A percentile compares a stretch with the other conserved stretches of the same genome.
phyloP scores from a whole-genome alignment of 331 rosid genomes.

The Arachis monticola region DNA sequence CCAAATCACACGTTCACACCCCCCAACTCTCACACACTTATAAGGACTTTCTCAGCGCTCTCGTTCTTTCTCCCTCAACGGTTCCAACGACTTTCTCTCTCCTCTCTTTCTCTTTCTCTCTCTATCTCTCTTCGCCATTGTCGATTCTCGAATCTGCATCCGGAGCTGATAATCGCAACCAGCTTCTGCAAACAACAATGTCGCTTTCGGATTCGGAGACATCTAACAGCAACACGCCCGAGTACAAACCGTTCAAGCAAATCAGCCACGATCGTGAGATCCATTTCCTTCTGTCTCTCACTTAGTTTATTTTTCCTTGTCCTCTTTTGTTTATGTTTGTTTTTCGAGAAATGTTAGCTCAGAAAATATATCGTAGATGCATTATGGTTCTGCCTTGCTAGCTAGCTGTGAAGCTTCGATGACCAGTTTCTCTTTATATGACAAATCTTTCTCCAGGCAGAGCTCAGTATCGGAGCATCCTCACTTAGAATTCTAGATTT shows the following conservation, averaged over 20 bases:
- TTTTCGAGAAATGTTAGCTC: conserved; percentile 34
- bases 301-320: background rate
- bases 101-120: conserved; percentile 11
- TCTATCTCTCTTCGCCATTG: conserved; percentile 24
- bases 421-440: background rate
- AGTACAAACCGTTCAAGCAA: conserved; percentile 73
- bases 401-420: conserved; percentile 10
- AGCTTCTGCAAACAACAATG: conserved; percentile 51
- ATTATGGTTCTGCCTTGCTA: background rate
- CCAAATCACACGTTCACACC: conserved; percentile 50
- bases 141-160: conserved; percentile 14
- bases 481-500: conserved; percentile 6
- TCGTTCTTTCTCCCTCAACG: conserved; percentile 21
- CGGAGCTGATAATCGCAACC: conserved; percentile 31
- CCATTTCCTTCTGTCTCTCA: background rate
- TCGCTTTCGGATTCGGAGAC: conserved; percentile 90
- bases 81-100: conserved; percentile 18
- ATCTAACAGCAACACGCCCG: conserved; percentile 56
- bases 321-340: conserved; percentile 21
- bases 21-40: background rate
- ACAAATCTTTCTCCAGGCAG: background rate
- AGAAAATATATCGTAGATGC: conserved; percentile 13
- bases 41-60: conserved; percentile 50
- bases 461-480: background rate
- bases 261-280: conserved; percentile 79